phyloP scores from a whole-genome alignment of 2,329 filamentous ascomycete species.

The Colletotrichum melonis region DNA sequence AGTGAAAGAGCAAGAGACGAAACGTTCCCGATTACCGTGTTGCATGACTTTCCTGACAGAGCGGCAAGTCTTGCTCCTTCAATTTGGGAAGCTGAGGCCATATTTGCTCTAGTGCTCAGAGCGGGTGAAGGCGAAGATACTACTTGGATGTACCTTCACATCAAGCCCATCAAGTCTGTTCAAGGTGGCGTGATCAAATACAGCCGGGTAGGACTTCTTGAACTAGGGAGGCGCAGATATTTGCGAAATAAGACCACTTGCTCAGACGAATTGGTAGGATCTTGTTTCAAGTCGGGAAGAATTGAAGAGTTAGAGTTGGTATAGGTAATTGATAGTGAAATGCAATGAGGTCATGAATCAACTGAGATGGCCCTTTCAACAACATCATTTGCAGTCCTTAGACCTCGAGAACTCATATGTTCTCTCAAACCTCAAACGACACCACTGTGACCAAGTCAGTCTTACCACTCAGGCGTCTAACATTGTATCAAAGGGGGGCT shows the following conservation, averaged over 20 bases:
- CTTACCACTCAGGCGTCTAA: background rate
- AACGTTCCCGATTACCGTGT: no score
- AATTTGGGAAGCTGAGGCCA: no score
- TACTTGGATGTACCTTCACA: background rate
- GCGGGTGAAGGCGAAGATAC: no score
- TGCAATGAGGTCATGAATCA: no score
- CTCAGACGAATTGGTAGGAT: background rate
- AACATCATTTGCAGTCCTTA: background rate
- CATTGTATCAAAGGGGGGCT: background rate
- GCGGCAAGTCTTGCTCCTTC: no score
- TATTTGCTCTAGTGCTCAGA: no score
- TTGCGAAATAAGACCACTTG: background rate
- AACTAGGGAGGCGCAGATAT: background rate
- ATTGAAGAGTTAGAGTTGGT: background rate
- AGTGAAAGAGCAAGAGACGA: no score
- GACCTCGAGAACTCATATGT: slow-evolving; percentile 22
- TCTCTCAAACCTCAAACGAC: slow-evolving; percentile 25
- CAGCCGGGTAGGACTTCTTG: background rate
- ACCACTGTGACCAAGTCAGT: slow-evolving; percentile 8
- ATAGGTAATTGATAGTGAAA: background rate
- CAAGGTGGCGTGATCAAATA: background rate
- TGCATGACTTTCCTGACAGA: no score
- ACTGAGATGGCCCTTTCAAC: background rate
- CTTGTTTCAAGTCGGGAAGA: background rate
- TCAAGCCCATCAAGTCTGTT: background rate